Percentiles rank a stretch among this genome's conserved stretches.
Evolutionary conservation across 1,284 basidiomycete species (phyloP).

Genomic region (Bondarzewia mesenterica): DNA sequence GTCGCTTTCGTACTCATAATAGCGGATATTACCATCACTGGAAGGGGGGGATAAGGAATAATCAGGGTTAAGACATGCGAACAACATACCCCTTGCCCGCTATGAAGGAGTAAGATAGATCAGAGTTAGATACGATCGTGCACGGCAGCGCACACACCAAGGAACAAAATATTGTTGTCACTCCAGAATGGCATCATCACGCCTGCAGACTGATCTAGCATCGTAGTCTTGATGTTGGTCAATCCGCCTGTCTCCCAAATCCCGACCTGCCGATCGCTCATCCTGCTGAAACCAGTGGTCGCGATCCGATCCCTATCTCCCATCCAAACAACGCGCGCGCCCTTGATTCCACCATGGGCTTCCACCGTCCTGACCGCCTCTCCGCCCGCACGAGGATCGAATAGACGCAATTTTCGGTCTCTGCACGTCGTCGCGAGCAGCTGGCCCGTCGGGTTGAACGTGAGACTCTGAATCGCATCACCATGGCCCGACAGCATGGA

Average conservation of each 20-base stretch:
- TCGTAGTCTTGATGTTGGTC: slow-evolving; percentile 66
- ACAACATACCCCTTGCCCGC: slow-evolving; percentile 65
- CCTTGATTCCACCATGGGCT: slow-evolving; percentile 92
- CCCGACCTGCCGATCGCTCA: slow-evolving; percentile 86
- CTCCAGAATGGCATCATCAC: slow-evolving; percentile 98
- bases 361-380: slow-evolving; percentile 79
- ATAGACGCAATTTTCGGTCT: slow-evolving; percentile 88
- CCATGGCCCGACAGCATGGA: slow-evolving; percentile 68
- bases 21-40: slow-evolving; percentile 90
- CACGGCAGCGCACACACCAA: slow-evolving; percentile 42
- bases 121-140: not conserved
- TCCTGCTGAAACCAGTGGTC: slow-evolving; percentile 93
- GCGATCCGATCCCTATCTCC: slow-evolving; percentile 84
- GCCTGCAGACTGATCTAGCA: slow-evolving; percentile 83
- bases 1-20: slow-evolving; percentile 93
- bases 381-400: slow-evolving; percentile 78
- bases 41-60: slow-evolving; percentile 8
- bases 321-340: slow-evolving; percentile 86
- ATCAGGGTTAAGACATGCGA: slow-evolving; percentile 7
- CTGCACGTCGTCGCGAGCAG: slow-evolving; percentile 76
- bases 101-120: too few species aligned
- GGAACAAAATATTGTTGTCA: slow-evolving; percentile 91
- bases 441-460: slow-evolving; percentile 81
- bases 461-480: slow-evolving; percentile 83
- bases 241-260: slow-evolving; percentile 81